Evolutionary conservation across 805 yeast genomes (phyloP), one percentile per base, ranked within the genome.

Genomic region (Ogataea paraovalis): DNA sequence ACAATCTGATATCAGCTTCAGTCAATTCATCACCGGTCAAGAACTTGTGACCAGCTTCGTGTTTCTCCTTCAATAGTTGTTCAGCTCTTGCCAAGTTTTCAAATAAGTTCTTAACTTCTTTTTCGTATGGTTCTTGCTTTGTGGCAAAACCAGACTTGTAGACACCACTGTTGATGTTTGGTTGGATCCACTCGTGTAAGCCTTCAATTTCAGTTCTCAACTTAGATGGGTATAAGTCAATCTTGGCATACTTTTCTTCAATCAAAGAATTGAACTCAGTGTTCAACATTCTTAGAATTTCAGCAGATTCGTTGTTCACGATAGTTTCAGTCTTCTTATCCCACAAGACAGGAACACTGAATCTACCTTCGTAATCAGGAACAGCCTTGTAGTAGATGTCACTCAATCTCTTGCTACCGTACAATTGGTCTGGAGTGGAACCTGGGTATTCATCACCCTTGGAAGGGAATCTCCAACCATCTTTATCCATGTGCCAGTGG

Each of bases 321-420:
- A 92, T 87, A 1, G 96, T 86, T 46, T 80, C 69, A 28, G 78
- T 76, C 68, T 91, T 83, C 60, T 77, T 85, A 67, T 92, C 98
- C 94, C 96, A 92, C 57, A 92, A 73, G 2, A 91, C 87, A 1
- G 98, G 98, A 32, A 92, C 98, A 1, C 97, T 91, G 63, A 81
- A 87, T 53, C 97, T 74, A 3, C 95, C 97, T 14, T 66, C 69
- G 67, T 89, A 91, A 27, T 84, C 77, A 1, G 91, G 83, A 45
- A 88, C 74, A 8, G 87, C 87, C 65, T 82, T 82, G 68, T 70
- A 82, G 65, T 92, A 92, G 21, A 91, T 59, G 56, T 92, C 85
- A 27, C 83, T 75, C 42, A 91, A 52, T 55, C 89, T 74, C 46
- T 75, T 67, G 55, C 71, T 72, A 7, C 82, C 81, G 61, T 87